Base-by-base conservation (phyloP, 768 basidiomycete genomes). In the Mycena crocata region DNA sequence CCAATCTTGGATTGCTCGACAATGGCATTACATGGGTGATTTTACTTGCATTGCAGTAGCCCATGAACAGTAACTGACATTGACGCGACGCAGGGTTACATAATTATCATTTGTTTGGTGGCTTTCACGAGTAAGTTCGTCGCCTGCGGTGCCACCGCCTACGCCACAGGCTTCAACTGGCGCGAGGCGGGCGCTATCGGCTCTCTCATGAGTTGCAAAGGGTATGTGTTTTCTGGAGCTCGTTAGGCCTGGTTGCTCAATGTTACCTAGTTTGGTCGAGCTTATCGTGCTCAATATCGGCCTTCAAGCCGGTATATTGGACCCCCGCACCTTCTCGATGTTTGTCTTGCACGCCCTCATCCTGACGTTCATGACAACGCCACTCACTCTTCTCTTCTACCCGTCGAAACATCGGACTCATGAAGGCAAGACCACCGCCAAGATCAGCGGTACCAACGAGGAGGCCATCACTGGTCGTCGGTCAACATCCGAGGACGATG, bases 221-320 rank as follows among this genome's bases (percentile, higher is more conserved):
- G 93, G 91, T 91, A 64, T 50, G 86, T 78, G 5, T 17, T 59
- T 30, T 49, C 32, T 35, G n/a, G 15, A 19, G 51, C 21, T 40
- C 26, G 12, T 37, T 58, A 49, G 30, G 12, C 26, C n/a, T 40
- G 30, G n/a, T 14, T 58, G 10, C 39, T 67, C 48, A 59, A 40
- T 5, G 44, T 37, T 37, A 19, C 30, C 28, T 64, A 90, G 89
- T 35, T 81, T 90, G 24, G 94, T 96, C 28, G 95, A 96, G 76
- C 87, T 96, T 31, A 96, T 98, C 68, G 95, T 96, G 10, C 87
- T 96, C 73, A 98, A 98, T 74, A 89, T 96, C 68, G 95, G 95
- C 54, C 83, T 93, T 10, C 77, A 83, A 66, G 93, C 93, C 3
- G 79, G 79, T 15, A 89, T 93, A 60, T 82, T 92, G 49, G 83